These are phyloP conservation scores for Leccinum arenicola DNA, from an alignment of 768 basidiomycete species.

Conservation along the genomic window DNA sequence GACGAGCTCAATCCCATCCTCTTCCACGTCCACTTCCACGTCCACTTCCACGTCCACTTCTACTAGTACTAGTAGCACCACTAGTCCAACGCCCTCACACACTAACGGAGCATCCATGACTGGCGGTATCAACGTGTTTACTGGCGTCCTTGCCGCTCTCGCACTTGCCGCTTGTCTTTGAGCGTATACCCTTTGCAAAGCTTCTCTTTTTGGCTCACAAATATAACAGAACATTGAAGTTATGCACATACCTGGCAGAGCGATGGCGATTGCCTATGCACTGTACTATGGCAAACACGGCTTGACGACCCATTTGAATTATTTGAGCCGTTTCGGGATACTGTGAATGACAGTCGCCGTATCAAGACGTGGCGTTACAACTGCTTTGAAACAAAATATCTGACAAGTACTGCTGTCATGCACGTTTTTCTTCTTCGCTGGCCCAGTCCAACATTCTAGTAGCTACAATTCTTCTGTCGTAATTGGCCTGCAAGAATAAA, in stretches of 20 bases:
- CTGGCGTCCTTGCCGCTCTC: constrained; percentile 10
- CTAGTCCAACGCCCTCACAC: neutral
- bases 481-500: no score
- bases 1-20: constrained; percentile 12
- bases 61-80: neutral
- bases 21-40: constrained; percentile 7
- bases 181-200: neutral
- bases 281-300: no score
- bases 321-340: no score
- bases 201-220: neutral
- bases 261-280: neutral
- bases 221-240: neutral
- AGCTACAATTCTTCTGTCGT: no score
- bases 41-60: neutral
- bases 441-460: no score
- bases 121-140: constrained; percentile 8
- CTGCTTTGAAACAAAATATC: neutral
- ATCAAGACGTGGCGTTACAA: neutral
- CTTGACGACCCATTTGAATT: neutral
- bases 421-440: no score
- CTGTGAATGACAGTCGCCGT: neutral
- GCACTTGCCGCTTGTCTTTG: constrained; percentile 15
- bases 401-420: no score
- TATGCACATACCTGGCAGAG: neutral
- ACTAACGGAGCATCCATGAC: constrained; percentile 8